Conservation (phyloP, 2,329 filamentous ascomycete species). For the Pyrenophora seminiperda region DNA sequence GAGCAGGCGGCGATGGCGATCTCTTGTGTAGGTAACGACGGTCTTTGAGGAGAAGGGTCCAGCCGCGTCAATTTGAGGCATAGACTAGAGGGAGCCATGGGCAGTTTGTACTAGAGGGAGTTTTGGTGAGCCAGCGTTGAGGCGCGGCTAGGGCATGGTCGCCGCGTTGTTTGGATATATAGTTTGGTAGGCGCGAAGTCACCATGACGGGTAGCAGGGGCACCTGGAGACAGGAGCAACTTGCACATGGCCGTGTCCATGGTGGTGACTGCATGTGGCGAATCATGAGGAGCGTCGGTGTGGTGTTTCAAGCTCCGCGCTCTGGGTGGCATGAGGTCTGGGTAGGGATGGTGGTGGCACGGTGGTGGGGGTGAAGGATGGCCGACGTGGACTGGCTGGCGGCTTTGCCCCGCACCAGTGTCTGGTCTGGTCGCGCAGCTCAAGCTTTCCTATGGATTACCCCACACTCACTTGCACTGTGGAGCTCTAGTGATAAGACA, state of each 20-base stretch:
- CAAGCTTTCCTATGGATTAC: conserved; percentile 12
- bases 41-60: conserved; percentile 26
- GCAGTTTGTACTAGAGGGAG: conserved; percentile 1
- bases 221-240: not conserved
- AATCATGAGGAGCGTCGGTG: too few species aligned
- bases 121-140: conserved; percentile 8
- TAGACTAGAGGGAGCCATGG: conserved; percentile 18
- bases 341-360: not conserved
- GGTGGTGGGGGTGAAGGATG: not conserved
- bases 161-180: conserved; percentile 11
- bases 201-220: conserved; percentile 15
- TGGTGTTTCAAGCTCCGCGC: too few species aligned
- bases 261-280: not conserved
- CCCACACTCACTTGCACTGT: not conserved
- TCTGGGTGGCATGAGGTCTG: too few species aligned
- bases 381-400: conserved; percentile 6
- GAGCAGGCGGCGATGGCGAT: conserved; percentile 12
- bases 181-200: conserved; percentile 15
- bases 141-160: conserved; percentile 4
- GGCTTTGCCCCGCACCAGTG: conserved; percentile 20
- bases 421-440: conserved; percentile 5
- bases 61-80: conserved; percentile 22
- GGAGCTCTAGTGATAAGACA: not conserved
- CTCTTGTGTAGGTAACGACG: conserved; percentile 4
- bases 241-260: not conserved